These are phyloP conservation scores for Didymella arachidicola DNA, from an alignment of 2,329 filamentous ascomycete species.

Conservation along the genomic window DNA sequence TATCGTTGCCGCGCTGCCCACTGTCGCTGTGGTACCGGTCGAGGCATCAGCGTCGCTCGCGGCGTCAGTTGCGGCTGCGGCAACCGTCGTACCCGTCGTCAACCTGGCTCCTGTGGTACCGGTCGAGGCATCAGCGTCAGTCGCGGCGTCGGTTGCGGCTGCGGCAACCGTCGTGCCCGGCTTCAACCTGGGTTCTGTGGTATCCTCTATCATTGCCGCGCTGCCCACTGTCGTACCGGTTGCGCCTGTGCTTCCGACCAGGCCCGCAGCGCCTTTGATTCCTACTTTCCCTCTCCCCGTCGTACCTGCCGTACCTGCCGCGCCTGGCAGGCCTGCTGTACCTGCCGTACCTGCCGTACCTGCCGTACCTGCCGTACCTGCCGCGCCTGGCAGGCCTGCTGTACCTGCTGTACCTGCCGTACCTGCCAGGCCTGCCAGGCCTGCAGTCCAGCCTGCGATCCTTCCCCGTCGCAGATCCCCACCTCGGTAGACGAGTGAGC, in stretches of 20 bases:
- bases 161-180: not conserved
- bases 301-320: not conserved
- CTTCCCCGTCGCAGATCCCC: not conserved
- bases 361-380: no score
- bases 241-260: not conserved
- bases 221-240: not conserved
- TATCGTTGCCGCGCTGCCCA: not conserved
- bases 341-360: no score
- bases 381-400: no score
- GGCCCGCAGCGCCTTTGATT: not conserved
- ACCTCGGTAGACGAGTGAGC: not conserved
- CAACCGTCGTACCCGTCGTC: not conserved
- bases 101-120: not conserved
- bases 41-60: no score
- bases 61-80: no score
- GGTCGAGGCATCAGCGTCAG: not conserved
- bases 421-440: no score
- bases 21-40: not conserved
- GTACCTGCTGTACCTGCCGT: no score
- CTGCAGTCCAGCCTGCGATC: conserved; percentile 1
- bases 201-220: not conserved
- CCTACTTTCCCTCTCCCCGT: not conserved
- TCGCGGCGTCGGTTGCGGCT: not conserved
- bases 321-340: no score
- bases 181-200: not conserved